Evolutionary conservation across 805 yeast species (phyloP).

Genomic region (Blastobotrys terrestris): DNA sequence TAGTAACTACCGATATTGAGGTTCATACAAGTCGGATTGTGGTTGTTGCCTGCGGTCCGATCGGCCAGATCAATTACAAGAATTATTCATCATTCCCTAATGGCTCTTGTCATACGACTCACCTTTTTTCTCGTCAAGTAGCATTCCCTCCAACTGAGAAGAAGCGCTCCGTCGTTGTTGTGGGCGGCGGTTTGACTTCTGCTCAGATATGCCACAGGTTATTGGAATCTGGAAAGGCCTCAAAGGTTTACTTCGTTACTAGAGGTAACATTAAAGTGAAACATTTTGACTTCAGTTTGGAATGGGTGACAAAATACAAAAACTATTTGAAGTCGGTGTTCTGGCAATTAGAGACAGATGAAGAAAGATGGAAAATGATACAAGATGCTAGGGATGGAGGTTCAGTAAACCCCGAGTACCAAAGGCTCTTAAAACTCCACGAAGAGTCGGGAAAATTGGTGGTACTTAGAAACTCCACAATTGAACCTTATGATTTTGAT

Average conservation of each 20-base stretch:
- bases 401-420: conserved; percentile 41
- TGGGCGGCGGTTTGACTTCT: conserved; percentile 43
- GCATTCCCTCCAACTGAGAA: conserved; percentile 7
- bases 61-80: conserved; percentile 12
- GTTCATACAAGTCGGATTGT: conserved; percentile 29
- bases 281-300: conserved; percentile 44
- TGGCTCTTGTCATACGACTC: conserved; percentile 16
- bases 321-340: conserved; percentile 40
- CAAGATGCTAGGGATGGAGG: conserved; percentile 42
- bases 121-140: conserved; percentile 7
- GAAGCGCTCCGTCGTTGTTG: conserved; percentile 22
- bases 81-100: conserved; percentile 5
- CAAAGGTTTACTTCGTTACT: conserved; percentile 32
- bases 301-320: conserved; percentile 46
- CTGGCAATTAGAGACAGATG: conserved; percentile 39
- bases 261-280: conserved; percentile 38
- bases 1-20: conserved; percentile 31
- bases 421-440: conserved; percentile 30
- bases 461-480: conserved; percentile 29
- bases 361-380: conserved; percentile 38
- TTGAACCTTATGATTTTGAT: conserved; percentile 29
- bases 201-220: conserved; percentile 41
- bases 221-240: conserved; percentile 26
- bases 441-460: conserved; percentile 31
- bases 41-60: conserved; percentile 15